Percentiles rank a stretch among this genome's conserved stretches.
Evolutionary conservation across 768 basidiomycete genomes (phyloP).

Genomic region (Sistotremastrum suecicum): DNA sequence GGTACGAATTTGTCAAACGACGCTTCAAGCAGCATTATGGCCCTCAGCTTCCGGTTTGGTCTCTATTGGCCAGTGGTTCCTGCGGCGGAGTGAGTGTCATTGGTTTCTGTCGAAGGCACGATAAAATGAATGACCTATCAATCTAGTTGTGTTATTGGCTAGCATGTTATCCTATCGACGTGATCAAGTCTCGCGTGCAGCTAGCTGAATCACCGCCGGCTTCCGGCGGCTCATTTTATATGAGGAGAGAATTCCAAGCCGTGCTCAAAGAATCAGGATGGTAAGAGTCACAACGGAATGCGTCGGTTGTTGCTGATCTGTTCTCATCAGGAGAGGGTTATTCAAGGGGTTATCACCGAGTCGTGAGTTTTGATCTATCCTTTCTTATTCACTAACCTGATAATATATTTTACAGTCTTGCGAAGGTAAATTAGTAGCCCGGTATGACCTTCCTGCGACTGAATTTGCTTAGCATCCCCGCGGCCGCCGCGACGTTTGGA

Average conservation of each 20-base stretch:
- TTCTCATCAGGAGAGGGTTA: slow-evolving; percentile 36
- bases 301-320: neutral
- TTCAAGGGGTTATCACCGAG: slow-evolving; percentile 69
- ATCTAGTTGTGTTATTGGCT: slow-evolving; percentile 82
- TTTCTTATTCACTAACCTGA: neutral
- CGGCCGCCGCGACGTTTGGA: slow-evolving; percentile 82
- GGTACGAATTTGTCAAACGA: slow-evolving; percentile 84
- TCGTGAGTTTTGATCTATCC: slow-evolving; percentile 28
- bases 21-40: slow-evolving; percentile 53
- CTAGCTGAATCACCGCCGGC: slow-evolving; percentile 59
- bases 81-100: slow-evolving; percentile 55
- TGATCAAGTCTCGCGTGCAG: slow-evolving; percentile 85
- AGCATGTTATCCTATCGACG: slow-evolving; percentile 81
- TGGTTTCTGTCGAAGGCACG: neutral
- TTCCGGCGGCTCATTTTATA: slow-evolving; percentile 65
- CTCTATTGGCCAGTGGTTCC: slow-evolving; percentile 67
- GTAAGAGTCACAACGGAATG: slow-evolving; percentile 27
- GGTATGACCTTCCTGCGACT: neutral
- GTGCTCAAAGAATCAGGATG: slow-evolving; percentile 60
- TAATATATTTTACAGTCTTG: slow-evolving; percentile 29
- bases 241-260: slow-evolving; percentile 48
- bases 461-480: slow-evolving; percentile 54
- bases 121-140: neutral
- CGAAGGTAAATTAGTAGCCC: slow-evolving; percentile 32
- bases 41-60: slow-evolving; percentile 66